Base-by-base conservation (phyloP, 768 basidiomycete species). In the Amanita pseudoporphyria region DNA sequence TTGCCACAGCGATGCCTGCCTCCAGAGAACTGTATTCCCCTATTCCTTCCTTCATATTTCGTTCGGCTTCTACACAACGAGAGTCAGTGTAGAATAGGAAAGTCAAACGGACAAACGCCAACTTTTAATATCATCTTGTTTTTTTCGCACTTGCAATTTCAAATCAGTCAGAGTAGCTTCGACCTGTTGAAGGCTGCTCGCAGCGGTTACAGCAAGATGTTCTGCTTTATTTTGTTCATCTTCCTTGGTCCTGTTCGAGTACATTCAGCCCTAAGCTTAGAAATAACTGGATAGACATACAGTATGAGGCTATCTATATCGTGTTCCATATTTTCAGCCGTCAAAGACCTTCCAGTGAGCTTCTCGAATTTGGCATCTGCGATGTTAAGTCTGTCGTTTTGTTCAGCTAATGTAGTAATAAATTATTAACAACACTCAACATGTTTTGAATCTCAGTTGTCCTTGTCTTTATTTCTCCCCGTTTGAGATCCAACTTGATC, bases 401-500 rank as follows among this genome's bases (percentile, higher is more conserved):
- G 47, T 18, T 57, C 19, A 54, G 45, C 51, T 9, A 52, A n/a
- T 31, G 3, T 13, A 47, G 3, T 37, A 13, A 33, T 45, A 6
- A 41, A 26, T 16, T 12, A 1, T 24, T 7, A 30, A 1, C 37
- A 38, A 18, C 43, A 69, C 84, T 51, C 52, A 50, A 92, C 89
- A 73, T 81, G 47, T 74, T 81, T 54, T 77, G 69, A 12, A 92
- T 71, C 35, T 92, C 87, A 13, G 68, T 68, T 39, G 70, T 67
- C 66, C 87, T 88, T 49, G 66, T 72, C 61, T 73, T 78, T 38
- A 82, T 62, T 54, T 93, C 88, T 1, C 69, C 69, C 52, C 81
- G 71, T 59, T 89, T 87, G 53, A 95, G 59, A 35, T 84, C 79
- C 46, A 97, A 62, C 57, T 79, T 84, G 2, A 93, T 90, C 38